These are phyloP conservation scores for Tricholoma saponaceum DNA, from an alignment of 768 basidiomycete genomes.

Conservation along the genomic window DNA sequence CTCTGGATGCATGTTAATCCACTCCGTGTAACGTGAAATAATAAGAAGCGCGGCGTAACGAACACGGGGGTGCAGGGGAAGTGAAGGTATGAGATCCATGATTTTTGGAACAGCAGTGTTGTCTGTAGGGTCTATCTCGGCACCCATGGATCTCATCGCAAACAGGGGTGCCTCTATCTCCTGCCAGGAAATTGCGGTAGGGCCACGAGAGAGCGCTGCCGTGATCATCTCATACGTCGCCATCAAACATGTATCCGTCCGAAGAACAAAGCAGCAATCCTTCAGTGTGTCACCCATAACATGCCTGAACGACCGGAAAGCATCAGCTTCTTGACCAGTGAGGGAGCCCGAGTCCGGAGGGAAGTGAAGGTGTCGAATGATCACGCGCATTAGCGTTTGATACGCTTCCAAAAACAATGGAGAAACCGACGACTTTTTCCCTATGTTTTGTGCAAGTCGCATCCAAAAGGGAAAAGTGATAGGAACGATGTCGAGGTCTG, in stretches of 20 bases:
- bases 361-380: conserved; percentile 90
- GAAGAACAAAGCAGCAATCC: conserved; percentile 94
- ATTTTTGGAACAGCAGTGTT: conserved; percentile 90
- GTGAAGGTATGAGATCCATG: conserved; percentile 87
- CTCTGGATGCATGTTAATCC: conserved; percentile 86
- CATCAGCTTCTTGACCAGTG: conserved; percentile 83
- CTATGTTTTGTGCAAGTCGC: conserved; percentile 86
- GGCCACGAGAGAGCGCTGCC: conserved; percentile 58
- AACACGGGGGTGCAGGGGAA: conserved; percentile 87
- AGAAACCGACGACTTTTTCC: conserved; percentile 67
- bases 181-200: conserved; percentile 77
- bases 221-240: conserved; percentile 81
- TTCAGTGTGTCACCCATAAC: conserved; percentile 99
- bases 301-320: conserved; percentile 93
- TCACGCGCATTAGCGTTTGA: conserved; percentile 75
- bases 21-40: conserved; percentile 93
- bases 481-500: conserved; percentile 92
- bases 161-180: conserved; percentile 97
- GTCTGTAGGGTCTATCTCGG: conserved; percentile 81
- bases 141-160: conserved; percentile 97
- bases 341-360: conserved; percentile 66
- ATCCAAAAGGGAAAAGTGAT: conserved; percentile 99
- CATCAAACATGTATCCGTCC: conserved; percentile 78
- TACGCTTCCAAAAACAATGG: conserved; percentile 83
- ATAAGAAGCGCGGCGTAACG: conserved; percentile 95